Base-by-base conservation (phyloP, 1,139 yeast genomes). In the Hansenula sp. region DNA sequence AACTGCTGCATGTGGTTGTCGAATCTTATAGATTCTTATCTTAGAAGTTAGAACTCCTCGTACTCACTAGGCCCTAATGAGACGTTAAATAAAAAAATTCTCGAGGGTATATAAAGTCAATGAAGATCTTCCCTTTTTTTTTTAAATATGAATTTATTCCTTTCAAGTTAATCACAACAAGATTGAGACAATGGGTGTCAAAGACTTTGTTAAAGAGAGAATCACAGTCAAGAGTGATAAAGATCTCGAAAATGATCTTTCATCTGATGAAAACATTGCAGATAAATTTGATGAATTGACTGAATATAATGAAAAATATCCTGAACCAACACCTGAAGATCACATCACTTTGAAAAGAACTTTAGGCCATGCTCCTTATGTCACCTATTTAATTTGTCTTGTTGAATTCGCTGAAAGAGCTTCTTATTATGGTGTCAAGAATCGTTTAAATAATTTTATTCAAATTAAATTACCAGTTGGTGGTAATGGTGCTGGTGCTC, bases 381-480 rank as follows among this genome's bases (percentile, higher is more conserved):
- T 69, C 10, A 79, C 84, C 53, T 84, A 84, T 80, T 69, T 82
- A 44, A 85, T 84, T 37, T 87, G 89, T 16, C 48, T 83, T 39
- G 86, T 84, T 29, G 94, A 84, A 61, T 73, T 84, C 48, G 77
- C 88, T 36, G 94, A 84, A 61, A 75, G 94, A 51, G 84, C 84
- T 62, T 71, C 89, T 21, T 84, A 80, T 68, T 84, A 84, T 55
- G 90, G 92, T 53, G 65, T 82, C 44, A 70, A 82, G 34, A 82
- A 87, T 43, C 84, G 86, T 14, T 80, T 84, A 68, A 84, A 80
- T 62, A 83, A 84, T 64, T 83, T 82, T 60, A 80, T 82, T 81
- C 86, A 82, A 60, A 60, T 77, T 49, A 69, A 69, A 13, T 56
- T 75, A 39, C 80, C 80, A 1, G 59, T 52, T 28, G 72, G 73